Conservation (phyloP, 176 grass and related monocot species). For the maize (Zea mays) region Zm-B73-REFERENCE-NAM-5.0 NC_050099.1:172477001-172477500, state of each 20-base stretch:
- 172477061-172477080: conserved; percentile 31
- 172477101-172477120: too few species aligned
- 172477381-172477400: conserved; percentile 44
- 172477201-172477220: too few species aligned
- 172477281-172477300: background rate
- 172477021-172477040: conserved; percentile 1
- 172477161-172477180: conserved; percentile 46
- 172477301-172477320: conserved; percentile 25
- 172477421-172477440: too few species aligned
- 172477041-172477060: conserved; percentile 28
- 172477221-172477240: too few species aligned
- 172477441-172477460: too few species aligned
- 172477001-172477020: conserved; percentile 23
- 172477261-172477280: too few species aligned
- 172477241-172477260: too few species aligned
- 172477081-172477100: background rate
- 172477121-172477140: conserved; percentile 32
- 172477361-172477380: too few species aligned
- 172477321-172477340: background rate
- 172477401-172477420: conserved; percentile 33
- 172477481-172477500: conserved; percentile 25
- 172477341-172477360: background rate
- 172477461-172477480: background rate
- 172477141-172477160: conserved; percentile 36
- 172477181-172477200: too few species aligned